Evolutionary conservation across 495 filamentous ascomycete species (phyloP).

Genomic region (Penicillium daleae): DNA sequence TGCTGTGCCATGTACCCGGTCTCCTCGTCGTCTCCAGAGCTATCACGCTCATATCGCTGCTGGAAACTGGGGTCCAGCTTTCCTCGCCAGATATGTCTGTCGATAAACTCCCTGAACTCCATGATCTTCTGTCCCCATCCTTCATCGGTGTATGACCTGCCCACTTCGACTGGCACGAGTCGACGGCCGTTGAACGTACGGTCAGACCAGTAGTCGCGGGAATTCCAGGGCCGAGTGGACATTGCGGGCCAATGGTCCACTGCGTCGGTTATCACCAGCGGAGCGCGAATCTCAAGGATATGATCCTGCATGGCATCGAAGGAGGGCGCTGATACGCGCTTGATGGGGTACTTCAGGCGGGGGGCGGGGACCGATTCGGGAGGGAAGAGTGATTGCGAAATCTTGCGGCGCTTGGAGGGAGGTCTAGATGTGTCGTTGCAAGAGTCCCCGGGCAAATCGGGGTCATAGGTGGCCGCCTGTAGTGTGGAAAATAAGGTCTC

Average conservation of each 20-base stretch:
- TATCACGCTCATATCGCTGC: conserved; percentile 7
- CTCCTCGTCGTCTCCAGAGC: conserved; percentile 23
- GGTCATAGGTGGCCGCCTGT: conserved; percentile 27
- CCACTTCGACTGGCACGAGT: conserved; percentile 88
- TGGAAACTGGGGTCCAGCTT: not conserved
- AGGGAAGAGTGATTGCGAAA: conserved; percentile 46
- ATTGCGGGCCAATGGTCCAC: conserved; percentile 79
- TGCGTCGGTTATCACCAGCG: conserved; percentile 70
- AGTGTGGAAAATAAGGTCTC: conserved; percentile 44
- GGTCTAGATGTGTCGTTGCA: not conserved
- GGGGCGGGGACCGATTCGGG: conserved; percentile 39
- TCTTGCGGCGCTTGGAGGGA: conserved; percentile 38
- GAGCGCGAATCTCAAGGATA: conserved; percentile 56
- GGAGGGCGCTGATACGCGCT: conserved; percentile 44
- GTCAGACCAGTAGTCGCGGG: conserved; percentile 71
- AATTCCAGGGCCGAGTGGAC: conserved; percentile 69
- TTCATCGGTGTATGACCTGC: conserved; percentile 82
- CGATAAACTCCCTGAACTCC: conserved; percentile 72
- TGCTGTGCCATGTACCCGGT: conserved; percentile 91
- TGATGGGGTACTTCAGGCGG: conserved; percentile 40
- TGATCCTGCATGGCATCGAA: conserved; percentile 69
- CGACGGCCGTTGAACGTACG: conserved; percentile 77
- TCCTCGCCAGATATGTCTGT: conserved; percentile 55
- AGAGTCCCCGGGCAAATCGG: not conserved
- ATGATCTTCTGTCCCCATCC: conserved; percentile 87